Evolutionary conservation across 495 filamentous ascomycete species (phyloP).

Genomic region (Aspergillus leporis): DNA sequence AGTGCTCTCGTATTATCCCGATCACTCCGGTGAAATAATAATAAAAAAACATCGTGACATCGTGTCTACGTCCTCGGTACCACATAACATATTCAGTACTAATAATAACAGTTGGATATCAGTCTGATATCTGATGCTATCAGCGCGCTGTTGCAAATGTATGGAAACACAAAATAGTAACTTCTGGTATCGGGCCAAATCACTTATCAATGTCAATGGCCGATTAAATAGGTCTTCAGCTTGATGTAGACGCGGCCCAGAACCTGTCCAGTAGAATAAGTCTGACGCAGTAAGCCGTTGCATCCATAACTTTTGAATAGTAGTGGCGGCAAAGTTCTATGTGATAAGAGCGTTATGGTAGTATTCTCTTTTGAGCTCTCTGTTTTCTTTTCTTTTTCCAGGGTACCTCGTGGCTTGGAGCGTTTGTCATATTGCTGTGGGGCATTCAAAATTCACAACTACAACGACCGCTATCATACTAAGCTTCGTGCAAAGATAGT

Average conservation of each 20-base stretch:
- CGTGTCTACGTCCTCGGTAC: not conserved
- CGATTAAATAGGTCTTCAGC: not conserved
- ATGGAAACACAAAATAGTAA: not conserved
- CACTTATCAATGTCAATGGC: not conserved
- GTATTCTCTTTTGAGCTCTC: constrained; percentile 1
- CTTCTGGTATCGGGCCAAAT: not conserved
- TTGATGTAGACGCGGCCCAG: not conserved
- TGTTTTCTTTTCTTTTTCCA: constrained; percentile 1
- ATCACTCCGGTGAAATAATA: not conserved
- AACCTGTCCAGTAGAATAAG: not conserved
- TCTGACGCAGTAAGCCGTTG: constrained; percentile 7
- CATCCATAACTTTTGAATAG: constrained; percentile 10
- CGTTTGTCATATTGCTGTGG: not conserved
- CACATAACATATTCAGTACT: not conserved
- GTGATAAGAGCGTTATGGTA: not conserved
- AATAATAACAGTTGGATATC: not conserved
- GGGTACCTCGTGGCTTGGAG: constrained; percentile 12
- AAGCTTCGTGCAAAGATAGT: not conserved
- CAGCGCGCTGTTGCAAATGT: not conserved
- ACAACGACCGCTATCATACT: not conserved
- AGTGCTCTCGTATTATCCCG: not conserved
- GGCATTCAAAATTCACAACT: not conserved
- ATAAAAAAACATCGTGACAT: not conserved
- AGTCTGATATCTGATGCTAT: not conserved
- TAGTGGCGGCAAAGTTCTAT: constrained; percentile 4